A percentile compares a stretch with the other conserved stretches of the same genome.
Conservation (phyloP, 2,329 filamentous ascomycete genomes). For the Colletotrichum tanaceti region DNA sequence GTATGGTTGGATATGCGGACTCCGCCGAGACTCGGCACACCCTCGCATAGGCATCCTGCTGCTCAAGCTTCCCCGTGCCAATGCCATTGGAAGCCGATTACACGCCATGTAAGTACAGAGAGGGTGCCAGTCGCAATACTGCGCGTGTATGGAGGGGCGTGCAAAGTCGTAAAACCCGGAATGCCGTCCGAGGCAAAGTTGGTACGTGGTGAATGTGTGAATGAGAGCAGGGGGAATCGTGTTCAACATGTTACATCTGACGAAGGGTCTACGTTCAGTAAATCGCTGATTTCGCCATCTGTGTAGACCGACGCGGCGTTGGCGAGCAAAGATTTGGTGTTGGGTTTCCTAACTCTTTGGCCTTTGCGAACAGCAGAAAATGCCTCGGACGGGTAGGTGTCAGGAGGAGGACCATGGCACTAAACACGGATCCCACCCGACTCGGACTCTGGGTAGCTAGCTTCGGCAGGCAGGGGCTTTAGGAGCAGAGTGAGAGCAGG, state of each 20-base stretch:
- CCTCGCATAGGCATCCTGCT: slow-evolving; percentile 27
- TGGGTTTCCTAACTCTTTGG: not conserved
- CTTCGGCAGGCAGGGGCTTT: slow-evolving; percentile 22
- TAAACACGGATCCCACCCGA: not conserved
- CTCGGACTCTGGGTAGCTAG: slow-evolving; percentile 21
- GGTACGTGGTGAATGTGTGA: not conserved
- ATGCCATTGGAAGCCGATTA: slow-evolving; percentile 15
- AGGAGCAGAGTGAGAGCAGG: slow-evolving; percentile 19
- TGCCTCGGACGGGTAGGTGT: too few species aligned
- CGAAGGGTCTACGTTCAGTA: not conserved
- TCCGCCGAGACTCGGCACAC: slow-evolving; percentile 35
- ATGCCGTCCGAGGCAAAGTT: not conserved
- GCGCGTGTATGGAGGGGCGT: slow-evolving; percentile 2
- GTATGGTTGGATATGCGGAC: slow-evolving; percentile 28
- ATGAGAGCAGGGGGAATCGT: not conserved
- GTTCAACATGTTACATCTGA: not conserved
- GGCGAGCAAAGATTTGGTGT: not conserved
- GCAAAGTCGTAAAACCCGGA: slow-evolving; percentile 14
- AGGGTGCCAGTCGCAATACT: slow-evolving; percentile 5
- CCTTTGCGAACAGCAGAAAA: slow-evolving; percentile 12
- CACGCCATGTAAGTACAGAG: slow-evolving; percentile 7
- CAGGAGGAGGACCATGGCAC: slow-evolving; percentile 13
- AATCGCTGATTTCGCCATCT: slow-evolving; percentile 1
- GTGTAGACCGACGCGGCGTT: not conserved
- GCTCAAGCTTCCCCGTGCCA: not conserved